phyloP scores from a whole-genome alignment of 2,329 filamentous ascomycete species.

The Chrysoporthe puriensis region DNA sequence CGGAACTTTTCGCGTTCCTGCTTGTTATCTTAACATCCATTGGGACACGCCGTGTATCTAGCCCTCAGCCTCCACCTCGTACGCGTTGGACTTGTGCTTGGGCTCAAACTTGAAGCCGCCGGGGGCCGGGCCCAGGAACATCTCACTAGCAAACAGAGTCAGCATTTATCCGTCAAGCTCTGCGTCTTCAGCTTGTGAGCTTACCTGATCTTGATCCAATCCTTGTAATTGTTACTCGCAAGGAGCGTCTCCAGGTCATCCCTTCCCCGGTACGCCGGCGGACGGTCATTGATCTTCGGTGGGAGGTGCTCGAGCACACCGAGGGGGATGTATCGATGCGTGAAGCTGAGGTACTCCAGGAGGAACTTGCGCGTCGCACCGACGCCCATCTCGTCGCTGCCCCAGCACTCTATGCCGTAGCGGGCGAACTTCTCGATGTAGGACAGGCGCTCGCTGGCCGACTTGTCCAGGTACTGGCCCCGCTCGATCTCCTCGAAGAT shows the following conservation, averaged over 20 bases:
- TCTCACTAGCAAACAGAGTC: slow-evolving; percentile 66
- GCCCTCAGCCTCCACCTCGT: slow-evolving; percentile 79
- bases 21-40: neutral
- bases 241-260: slow-evolving; percentile 94
- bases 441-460: slow-evolving; percentile 78
- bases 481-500: slow-evolving; percentile 94
- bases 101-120: slow-evolving; percentile 92
- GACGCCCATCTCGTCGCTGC: slow-evolving; percentile 90
- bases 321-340: slow-evolving; percentile 87
- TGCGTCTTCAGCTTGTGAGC: slow-evolving; percentile 38
- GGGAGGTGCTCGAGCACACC: slow-evolving; percentile 88
- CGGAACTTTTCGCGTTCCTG: neutral
- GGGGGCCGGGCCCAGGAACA: slow-evolving; percentile 93
- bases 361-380: slow-evolving; percentile 90
- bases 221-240: slow-evolving; percentile 87
- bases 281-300: slow-evolving; percentile 84
- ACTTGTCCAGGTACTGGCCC: slow-evolving; percentile 95
- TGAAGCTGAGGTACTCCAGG: slow-evolving; percentile 94
- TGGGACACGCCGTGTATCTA: slow-evolving; percentile 37
- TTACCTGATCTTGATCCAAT: slow-evolving; percentile 98
- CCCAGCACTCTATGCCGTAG: slow-evolving; percentile 93
- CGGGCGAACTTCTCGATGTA: slow-evolving; percentile 89
- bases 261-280: slow-evolving; percentile 80
- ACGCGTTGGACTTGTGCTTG: slow-evolving; percentile 95
- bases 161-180: slow-evolving; percentile 24